phyloP scores from a whole-genome alignment of 805 yeast species.

The Dipodascopsis uninucleata region DNA sequence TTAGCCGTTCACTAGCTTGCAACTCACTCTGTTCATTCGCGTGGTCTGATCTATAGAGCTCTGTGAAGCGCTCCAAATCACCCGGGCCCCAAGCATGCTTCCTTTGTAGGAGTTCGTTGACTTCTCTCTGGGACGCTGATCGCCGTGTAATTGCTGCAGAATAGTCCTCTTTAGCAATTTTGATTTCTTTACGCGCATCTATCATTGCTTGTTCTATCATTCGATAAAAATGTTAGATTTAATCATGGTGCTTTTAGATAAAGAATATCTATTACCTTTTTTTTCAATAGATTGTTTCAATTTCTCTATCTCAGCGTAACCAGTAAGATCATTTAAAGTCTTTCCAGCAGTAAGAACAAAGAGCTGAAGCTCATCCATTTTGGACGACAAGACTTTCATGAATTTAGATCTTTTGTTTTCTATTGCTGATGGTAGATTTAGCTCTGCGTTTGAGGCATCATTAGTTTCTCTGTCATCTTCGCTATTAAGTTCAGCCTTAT shows the following conservation, averaged over 20 bases:
- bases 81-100: constrained; percentile 74
- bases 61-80: constrained; percentile 83
- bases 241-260: background rate
- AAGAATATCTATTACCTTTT: constrained; percentile 22
- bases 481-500: no score
- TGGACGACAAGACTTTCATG: constrained; percentile 31
- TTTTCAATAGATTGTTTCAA: constrained; percentile 59
- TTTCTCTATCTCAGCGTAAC: constrained; percentile 75
- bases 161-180: constrained; percentile 49
- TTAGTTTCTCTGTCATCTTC: no score
- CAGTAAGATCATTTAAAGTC: constrained; percentile 85
- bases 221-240: background rate
- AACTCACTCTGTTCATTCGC: constrained; percentile 59
- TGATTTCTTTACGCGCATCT: constrained; percentile 48
- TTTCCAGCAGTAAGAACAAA: constrained; percentile 40
- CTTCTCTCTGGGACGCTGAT: constrained; percentile 70
- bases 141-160: constrained; percentile 60
- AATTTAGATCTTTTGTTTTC: constrained; percentile 32
- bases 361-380: constrained; percentile 37
- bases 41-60: constrained; percentile 76
- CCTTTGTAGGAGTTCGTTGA: constrained; percentile 81
- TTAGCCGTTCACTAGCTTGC: constrained; percentile 44
- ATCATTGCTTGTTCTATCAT: constrained; percentile 52
- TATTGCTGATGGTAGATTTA: constrained; percentile 32
- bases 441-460: no score